phyloP scores from a whole-genome alignment of 148 eudicot species.

The Vaccinium vitisidaea region DNA sequence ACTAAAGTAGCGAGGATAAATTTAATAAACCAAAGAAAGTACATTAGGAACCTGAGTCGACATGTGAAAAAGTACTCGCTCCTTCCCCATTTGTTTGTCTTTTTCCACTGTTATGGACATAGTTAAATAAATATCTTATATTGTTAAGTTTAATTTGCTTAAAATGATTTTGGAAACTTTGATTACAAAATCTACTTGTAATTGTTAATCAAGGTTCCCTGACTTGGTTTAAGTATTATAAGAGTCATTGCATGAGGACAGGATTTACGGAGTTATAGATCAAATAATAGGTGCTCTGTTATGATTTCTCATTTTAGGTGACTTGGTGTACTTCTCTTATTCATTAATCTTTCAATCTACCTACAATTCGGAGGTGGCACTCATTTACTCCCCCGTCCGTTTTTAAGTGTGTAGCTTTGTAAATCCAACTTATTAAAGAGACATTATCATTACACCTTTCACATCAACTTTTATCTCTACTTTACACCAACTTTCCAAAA shows the following conservation, averaged over 20 bases:
- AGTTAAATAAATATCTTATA: neutral
- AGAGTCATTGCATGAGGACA: neutral
- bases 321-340: neutral
- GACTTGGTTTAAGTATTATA: neutral
- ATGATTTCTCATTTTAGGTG: neutral
- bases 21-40: neutral
- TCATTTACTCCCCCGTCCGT: too few relatives aligned
- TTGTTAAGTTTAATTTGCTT: neutral
- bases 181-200: neutral
- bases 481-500: too few relatives aligned
- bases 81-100: neutral
- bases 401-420: too few relatives aligned
- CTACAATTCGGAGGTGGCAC: neutral
- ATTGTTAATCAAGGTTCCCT: neutral
- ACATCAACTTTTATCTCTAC: too few relatives aligned
- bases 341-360: neutral
- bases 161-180: neutral
- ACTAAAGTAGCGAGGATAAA: neutral
- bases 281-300: neutral
- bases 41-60: neutral
- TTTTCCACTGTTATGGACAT: neutral
- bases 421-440: too few relatives aligned
- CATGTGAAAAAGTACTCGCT: neutral
- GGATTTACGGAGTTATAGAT: neutral
- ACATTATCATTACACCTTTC: too few relatives aligned